Evolutionary conservation across 106 monocot species (phyloP).

Genomic region (Allium cepa): DNA sequence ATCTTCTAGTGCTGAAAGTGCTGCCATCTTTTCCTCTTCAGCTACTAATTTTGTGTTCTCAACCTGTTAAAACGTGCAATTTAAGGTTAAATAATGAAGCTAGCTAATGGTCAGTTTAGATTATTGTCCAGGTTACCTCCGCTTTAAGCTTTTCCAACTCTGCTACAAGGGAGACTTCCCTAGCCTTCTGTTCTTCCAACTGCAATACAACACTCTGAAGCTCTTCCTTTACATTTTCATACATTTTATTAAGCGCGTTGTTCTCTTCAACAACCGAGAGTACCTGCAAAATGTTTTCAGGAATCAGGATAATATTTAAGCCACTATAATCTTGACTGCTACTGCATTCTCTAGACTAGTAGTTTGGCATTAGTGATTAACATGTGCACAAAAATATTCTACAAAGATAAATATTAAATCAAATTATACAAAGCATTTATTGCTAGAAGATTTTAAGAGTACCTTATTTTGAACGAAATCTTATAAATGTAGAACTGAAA

Average conservation of each 20-base stretch:
- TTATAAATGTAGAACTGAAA: too few relatives aligned
- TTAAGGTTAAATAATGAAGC: slow-evolving; percentile 1
- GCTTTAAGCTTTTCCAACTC: slow-evolving; percentile 33
- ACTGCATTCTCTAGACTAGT: background rate
- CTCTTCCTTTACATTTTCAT: slow-evolving; percentile 55
- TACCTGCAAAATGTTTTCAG: slow-evolving; percentile 35
- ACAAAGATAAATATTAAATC: too few relatives aligned
- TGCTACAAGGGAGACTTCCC: slow-evolving; percentile 26
- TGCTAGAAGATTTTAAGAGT: too few relatives aligned
- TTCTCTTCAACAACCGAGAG: slow-evolving; percentile 55
- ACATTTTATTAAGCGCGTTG: slow-evolving; percentile 29
- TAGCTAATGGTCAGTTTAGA: background rate
- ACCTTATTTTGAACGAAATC: too few relatives aligned
- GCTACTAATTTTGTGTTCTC: slow-evolving; percentile 27
- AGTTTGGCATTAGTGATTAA: too few relatives aligned
- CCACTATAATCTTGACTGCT: background rate
- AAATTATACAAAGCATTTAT: too few relatives aligned
- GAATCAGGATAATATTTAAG: background rate
- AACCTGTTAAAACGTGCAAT: slow-evolving; percentile 34
- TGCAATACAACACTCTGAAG: slow-evolving; percentile 26
- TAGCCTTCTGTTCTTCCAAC: slow-evolving; percentile 51
- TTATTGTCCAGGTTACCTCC: slow-evolving; percentile 35
- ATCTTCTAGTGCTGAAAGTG: slow-evolving; percentile 31
- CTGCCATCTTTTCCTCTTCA: slow-evolving; percentile 39
- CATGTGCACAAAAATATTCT: too few relatives aligned